These are phyloP conservation scores for Euphorbia neoarborescens DNA, from an alignment of 441 rosid species.

Conservation along the genomic window DNA sequence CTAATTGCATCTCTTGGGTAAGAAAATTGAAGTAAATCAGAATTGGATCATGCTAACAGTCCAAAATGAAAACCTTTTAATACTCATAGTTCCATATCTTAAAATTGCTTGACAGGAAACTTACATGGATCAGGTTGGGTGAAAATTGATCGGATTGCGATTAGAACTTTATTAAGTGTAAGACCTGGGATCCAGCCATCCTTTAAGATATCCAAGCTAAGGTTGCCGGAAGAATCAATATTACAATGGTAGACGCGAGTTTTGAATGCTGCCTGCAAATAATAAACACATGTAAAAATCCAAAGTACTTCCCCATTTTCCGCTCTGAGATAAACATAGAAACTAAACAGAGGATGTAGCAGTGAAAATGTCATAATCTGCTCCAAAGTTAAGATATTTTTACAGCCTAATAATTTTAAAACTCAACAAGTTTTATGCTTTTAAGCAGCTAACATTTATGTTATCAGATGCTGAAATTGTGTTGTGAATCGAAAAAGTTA, in stretches of 20 bases:
- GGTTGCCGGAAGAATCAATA: conserved; percentile 63
- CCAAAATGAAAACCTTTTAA: not conserved
- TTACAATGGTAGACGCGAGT: conserved; percentile 89
- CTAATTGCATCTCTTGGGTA: not conserved
- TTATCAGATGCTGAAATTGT: too few relatives aligned
- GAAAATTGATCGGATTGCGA: conserved; percentile 70
- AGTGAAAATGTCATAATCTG: too few relatives aligned
- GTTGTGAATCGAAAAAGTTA: too few relatives aligned
- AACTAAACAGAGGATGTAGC: too few relatives aligned
- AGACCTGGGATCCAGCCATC: conserved; percentile 88
- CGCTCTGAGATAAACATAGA: too few relatives aligned
- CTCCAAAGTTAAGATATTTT: too few relatives aligned
- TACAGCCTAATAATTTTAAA: too few relatives aligned
- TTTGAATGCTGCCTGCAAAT: conserved; percentile 58
- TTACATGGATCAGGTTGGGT: conserved; percentile 67
- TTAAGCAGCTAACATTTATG: too few relatives aligned
- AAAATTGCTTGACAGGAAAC: conserved; percentile 12
- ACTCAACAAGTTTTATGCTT: too few relatives aligned
- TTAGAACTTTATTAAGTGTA: conserved; percentile 65
- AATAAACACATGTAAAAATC: conserved; percentile 2
- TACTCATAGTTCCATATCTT: not conserved
- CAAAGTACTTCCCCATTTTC: not conserved
- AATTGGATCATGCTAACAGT: not conserved
- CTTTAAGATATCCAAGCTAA: conserved; percentile 64
- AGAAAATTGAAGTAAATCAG: not conserved